Conservation (phyloP, 257 asterid species). For the Lithospermum erythrorhizon region DNA sequence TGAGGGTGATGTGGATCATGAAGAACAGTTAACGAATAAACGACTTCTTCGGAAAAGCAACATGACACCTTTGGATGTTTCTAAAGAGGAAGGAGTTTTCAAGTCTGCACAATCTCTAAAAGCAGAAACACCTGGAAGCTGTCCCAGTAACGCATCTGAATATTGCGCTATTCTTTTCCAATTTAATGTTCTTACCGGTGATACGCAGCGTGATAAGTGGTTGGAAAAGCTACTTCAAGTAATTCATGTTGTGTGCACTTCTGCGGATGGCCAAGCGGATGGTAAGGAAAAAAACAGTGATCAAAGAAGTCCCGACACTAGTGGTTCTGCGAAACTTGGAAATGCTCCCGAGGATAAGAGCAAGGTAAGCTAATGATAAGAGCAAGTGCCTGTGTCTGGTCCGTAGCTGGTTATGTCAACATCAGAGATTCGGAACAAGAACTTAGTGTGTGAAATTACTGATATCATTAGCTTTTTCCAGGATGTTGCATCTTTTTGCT, state of each 20-base stretch:
- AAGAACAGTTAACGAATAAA: constrained; percentile 48
- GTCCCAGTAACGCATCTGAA: constrained; percentile 38
- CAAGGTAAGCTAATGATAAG: constrained; percentile 18
- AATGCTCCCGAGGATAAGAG: constrained; percentile 30
- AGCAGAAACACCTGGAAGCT: constrained; percentile 65
- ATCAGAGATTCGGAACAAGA: neutral
- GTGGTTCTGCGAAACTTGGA: constrained; percentile 14
- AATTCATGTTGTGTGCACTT: constrained; percentile 40
- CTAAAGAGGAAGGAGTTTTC: constrained; percentile 44
- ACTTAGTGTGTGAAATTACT: neutral
- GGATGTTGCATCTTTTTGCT: constrained; percentile 32
- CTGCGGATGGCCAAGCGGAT: constrained; percentile 25
- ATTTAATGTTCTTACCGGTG: constrained; percentile 45
- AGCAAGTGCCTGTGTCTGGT: neutral
- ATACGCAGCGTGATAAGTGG: constrained; percentile 61
- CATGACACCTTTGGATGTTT: constrained; percentile 51
- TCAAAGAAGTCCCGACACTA: constrained; percentile 13
- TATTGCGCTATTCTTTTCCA: constrained; percentile 33
- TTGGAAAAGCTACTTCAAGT: constrained; percentile 65
- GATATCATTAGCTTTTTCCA: constrained; percentile 15
- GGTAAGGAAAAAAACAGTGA: constrained; percentile 27
- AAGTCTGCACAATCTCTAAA: constrained; percentile 34
- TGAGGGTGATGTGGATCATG: constrained; percentile 40
- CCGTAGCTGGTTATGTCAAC: neutral
- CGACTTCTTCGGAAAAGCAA: constrained; percentile 46